Base-by-base conservation (phyloP, 2,329 filamentous ascomycete species). In the Verticillium isaacii region DNA sequence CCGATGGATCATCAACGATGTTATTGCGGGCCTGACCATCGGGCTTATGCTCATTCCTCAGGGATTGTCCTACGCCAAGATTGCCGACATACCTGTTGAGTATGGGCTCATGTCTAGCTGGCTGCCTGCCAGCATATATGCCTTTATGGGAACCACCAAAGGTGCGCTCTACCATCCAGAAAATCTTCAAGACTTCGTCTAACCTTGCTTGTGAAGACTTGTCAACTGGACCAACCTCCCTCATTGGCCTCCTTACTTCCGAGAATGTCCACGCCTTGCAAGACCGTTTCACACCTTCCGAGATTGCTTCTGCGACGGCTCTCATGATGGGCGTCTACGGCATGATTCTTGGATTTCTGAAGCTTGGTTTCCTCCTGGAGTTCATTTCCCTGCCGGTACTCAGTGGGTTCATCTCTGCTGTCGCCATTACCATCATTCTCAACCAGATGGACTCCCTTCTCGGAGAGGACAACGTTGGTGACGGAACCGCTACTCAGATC, bases 311-410 rank as follows among this genome's bases (percentile, higher is more conserved):
- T 0, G 85, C 85, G 8, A 80, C 89, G 1, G 84, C 86, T 14
- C 80, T 89, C 69, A 84, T 86, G 74, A 85, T 89, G 64, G 87
- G 87, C 0, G 76, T 87, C 3, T 87, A 85, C 66, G 78, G 82
- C 17, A 78, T 89, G 25, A 77, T 80, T 17, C 74, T 89, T 2
- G 87, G 87, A 0, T 75, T 89, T 1, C 76, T 89, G 25, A 86
- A 85, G 59, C 81, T 89, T 5, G 86, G 86, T 1, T 89, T 88
- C 69, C 75, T 89, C 5, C 78, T 89, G 23, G 85, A 89, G 63
- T 89, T 88, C 66, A 84, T 89, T 66, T 88, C 86, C 0, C 79
- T 86, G 1, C 86, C 86, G 0, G 84, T 89, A 1, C 78, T 89
- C 0, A 85, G 79, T 7, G 87, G 87, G 5, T 89, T 89, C 74